Conservation (phyloP, 805 yeast species). For the Peterozyma xylosa region DNA sequence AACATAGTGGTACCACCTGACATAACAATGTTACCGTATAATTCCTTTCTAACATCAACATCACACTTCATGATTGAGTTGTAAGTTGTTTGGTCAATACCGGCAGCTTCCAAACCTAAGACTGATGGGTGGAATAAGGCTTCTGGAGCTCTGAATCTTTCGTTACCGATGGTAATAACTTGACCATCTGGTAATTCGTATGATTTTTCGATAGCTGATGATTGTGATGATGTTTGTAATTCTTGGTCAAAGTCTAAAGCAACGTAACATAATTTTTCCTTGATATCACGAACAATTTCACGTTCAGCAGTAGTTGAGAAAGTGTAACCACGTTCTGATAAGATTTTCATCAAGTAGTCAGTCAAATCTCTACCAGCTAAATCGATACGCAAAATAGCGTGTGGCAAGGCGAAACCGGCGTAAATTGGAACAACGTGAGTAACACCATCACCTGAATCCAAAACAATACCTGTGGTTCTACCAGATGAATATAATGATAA, state of each 20-base stretch:
- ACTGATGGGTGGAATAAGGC: slow-evolving; percentile 98
- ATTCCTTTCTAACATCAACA: slow-evolving; percentile 97
- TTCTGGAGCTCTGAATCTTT: slow-evolving; percentile 99
- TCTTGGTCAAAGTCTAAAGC: slow-evolving; percentile 99
- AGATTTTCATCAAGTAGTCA: slow-evolving; percentile 97
- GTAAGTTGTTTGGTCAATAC: slow-evolving; percentile 97
- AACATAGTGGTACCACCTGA: slow-evolving; percentile 99
- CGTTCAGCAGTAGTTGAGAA: slow-evolving; percentile 99
- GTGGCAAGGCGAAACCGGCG: slow-evolving; percentile 99
- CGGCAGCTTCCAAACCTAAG: slow-evolving; percentile 86
- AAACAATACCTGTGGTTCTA: slow-evolving; percentile 99
- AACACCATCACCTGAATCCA: slow-evolving; percentile 99
- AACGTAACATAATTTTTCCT: slow-evolving; percentile 98
- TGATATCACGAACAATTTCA: slow-evolving; percentile 90
- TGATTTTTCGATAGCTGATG: slow-evolving; percentile 96
- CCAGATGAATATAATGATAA: slow-evolving; percentile 97
- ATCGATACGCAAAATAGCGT: slow-evolving; percentile 97
- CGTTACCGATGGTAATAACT: slow-evolving; percentile 98
- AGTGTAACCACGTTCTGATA: slow-evolving; percentile 97
- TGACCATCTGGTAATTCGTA: slow-evolving; percentile 99
- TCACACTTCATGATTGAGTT: slow-evolving; percentile 98
- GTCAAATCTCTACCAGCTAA: slow-evolving; percentile 99
- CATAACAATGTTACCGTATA: slow-evolving; percentile 98
- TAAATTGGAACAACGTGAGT: slow-evolving; percentile 99
- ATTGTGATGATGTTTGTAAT: slow-evolving; percentile 98